These are phyloP conservation scores for Paspalum notatum DNA, from an alignment of 176 grass and related monocot genomes.

Conservation along the genomic window DNA sequence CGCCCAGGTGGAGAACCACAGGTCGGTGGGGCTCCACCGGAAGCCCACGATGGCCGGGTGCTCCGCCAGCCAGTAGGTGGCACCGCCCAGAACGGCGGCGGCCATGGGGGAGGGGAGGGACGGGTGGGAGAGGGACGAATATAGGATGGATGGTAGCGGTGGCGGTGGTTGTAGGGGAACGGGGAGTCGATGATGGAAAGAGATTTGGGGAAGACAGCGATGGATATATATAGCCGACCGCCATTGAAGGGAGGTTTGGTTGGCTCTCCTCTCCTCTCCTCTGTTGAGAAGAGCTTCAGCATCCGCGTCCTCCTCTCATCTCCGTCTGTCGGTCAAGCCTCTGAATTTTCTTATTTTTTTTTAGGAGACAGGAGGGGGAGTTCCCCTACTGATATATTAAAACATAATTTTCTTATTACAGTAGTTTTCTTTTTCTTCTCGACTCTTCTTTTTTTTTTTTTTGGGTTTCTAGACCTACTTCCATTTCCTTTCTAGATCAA, in stretches of 20 bases:
- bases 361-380: too few relatives aligned
- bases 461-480: too few relatives aligned
- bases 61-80: slow-evolving; percentile 81
- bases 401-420: too few relatives aligned
- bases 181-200: slow-evolving; percentile 13
- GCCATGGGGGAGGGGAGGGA: slow-evolving; percentile 16
- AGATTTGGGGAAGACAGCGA: background rate
- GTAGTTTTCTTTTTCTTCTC: too few relatives aligned
- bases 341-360: background rate
- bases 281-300: too few relatives aligned
- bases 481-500: too few relatives aligned
- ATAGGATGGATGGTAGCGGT: background rate
- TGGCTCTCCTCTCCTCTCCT: background rate
- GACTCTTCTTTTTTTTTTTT: too few relatives aligned
- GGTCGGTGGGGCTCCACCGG: slow-evolving; percentile 73
- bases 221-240: slow-evolving; percentile 29
- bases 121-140: background rate
- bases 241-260: background rate
- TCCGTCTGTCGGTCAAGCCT: slow-evolving; percentile 23
- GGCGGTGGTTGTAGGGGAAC: background rate
- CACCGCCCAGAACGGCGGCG: background rate
- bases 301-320: background rate
- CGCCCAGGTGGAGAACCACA: slow-evolving; percentile 78
- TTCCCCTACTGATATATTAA: too few relatives aligned
- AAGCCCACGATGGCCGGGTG: slow-evolving; percentile 88